These are phyloP conservation scores for Tetraselmis chui DNA, from an alignment of 139 green algal genomes.

Conservation along the genomic window DNA sequence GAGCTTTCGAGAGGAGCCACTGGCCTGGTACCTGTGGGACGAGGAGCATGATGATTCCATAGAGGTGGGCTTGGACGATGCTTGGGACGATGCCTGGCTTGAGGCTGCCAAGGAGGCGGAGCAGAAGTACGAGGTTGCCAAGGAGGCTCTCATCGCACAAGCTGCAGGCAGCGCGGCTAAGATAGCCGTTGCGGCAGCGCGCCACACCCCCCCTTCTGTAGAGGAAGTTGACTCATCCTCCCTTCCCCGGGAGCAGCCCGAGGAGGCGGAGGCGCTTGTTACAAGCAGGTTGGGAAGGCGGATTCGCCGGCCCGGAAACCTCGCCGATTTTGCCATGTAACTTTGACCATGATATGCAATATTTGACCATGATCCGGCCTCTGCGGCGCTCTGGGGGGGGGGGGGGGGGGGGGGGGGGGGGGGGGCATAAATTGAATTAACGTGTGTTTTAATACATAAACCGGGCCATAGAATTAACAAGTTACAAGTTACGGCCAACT, in stretches of 20 bases:
- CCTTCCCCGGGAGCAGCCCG: neutral
- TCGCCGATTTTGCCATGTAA: neutral
- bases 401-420: too few relatives aligned
- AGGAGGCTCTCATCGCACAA: neutral
- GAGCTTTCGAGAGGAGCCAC: neutral
- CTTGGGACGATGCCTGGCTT: neutral
- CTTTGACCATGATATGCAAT: neutral
- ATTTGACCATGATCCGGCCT: neutral
- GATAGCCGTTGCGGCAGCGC: neutral
- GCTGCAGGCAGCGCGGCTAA: neutral
- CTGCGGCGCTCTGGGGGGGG: neutral
- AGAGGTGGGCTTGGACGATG: neutral
- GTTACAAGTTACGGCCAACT: neutral
- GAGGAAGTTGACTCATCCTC: neutral
- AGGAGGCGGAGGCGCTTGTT: neutral
- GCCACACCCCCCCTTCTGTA: neutral
- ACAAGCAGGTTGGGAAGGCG: neutral
- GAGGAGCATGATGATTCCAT: neutral
- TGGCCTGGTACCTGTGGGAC: neutral
- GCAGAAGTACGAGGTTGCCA: neutral
- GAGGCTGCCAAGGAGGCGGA: neutral
- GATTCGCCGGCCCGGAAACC: neutral
- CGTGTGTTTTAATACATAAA: neutral
- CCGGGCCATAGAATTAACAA: neutral
- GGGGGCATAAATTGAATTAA: neutral